phyloP scores from a whole-genome alignment of 1,139 yeast genomes.

The Saccharomycopsis hybrid region DNA sequence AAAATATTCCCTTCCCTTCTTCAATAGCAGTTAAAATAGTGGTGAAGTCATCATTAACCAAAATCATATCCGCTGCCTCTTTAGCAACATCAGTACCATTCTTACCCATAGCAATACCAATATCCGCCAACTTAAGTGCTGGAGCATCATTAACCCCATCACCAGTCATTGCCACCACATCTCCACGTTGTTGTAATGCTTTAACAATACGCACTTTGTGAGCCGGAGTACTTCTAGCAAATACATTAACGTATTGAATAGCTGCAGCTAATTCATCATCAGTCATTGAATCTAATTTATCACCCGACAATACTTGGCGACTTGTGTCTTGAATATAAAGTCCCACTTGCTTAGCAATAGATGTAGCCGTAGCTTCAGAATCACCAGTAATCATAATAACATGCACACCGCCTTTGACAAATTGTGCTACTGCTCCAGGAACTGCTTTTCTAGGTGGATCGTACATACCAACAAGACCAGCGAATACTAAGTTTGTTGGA shows the following conservation, averaged over 20 bases:
- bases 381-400: conserved; percentile 98
- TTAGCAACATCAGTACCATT: conserved; percentile 98
- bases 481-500: conserved; percentile 59
- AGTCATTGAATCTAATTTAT: conserved; percentile 62
- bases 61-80: conserved; percentile 97
- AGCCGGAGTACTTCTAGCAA: conserved; percentile 96
- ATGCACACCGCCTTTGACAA: conserved; percentile 89
- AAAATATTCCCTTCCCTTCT: conserved; percentile 95
- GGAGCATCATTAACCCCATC: conserved; percentile 99
- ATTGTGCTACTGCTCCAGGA: conserved; percentile 57
- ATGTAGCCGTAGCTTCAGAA: conserved; percentile 83
- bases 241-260: conserved; percentile 77
- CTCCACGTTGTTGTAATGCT: conserved; percentile 88
- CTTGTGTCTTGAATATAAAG: conserved; percentile 68
- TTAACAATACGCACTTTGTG: conserved; percentile 88
- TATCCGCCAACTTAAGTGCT: conserved; percentile 94
- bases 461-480: conserved; percentile 89
- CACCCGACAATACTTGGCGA: conserved; percentile 73
- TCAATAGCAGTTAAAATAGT: conserved; percentile 88
- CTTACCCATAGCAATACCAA: conserved; percentile 96
- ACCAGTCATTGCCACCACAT: conserved; percentile 98
- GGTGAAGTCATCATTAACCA: conserved; percentile 93
- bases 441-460: conserved; percentile 95
- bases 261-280: conserved; percentile 67
- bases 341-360: conserved; percentile 88